phyloP scores from a whole-genome alignment of 306 rosid species.

The Castanea sativa region DNA sequence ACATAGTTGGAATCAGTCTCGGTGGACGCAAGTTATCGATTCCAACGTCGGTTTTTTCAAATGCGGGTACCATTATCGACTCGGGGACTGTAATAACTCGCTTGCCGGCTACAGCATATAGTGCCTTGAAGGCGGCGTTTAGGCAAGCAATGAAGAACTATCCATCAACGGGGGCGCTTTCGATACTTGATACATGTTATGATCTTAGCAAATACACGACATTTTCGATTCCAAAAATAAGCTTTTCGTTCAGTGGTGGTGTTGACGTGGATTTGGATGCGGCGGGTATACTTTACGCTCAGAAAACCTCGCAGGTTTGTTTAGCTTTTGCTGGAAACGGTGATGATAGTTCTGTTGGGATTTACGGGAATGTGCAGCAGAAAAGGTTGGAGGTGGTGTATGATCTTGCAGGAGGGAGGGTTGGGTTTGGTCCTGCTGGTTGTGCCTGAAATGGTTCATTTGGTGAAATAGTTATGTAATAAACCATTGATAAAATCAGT shows the following conservation, averaged over 20 bases:
- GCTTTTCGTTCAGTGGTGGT: conserved; percentile 36
- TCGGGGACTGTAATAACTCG: conserved; percentile 74
- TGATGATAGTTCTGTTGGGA: neutral
- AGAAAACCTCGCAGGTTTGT: conserved; percentile 40
- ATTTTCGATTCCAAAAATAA: conserved; percentile 36
- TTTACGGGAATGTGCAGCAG: neutral
- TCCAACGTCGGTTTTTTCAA: conserved; percentile 35
- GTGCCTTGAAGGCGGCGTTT: conserved; percentile 32
- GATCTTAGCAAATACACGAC: conserved; percentile 25
- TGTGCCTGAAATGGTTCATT: neutral
- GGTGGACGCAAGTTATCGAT: conserved; percentile 34
- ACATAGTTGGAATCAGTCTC: conserved; percentile 39
- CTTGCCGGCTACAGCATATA: conserved; percentile 59
- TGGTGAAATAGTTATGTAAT: too few relatives aligned
- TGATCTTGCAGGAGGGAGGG: neutral
- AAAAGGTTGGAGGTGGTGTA: neutral
- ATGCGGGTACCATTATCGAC: conserved; percentile 58
- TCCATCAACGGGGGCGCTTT: conserved; percentile 15
- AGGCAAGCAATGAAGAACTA: conserved; percentile 43
- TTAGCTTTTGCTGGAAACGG: conserved; percentile 10
- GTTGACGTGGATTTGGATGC: conserved; percentile 27
- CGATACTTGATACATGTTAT: conserved; percentile 68
- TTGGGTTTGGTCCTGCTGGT: conserved; percentile 1
- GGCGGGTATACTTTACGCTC: conserved; percentile 29
- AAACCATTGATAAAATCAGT: too few relatives aligned